Conservation (phyloP, 768 basidiomycete species). For the Tricholoma saponaceum region DNA sequence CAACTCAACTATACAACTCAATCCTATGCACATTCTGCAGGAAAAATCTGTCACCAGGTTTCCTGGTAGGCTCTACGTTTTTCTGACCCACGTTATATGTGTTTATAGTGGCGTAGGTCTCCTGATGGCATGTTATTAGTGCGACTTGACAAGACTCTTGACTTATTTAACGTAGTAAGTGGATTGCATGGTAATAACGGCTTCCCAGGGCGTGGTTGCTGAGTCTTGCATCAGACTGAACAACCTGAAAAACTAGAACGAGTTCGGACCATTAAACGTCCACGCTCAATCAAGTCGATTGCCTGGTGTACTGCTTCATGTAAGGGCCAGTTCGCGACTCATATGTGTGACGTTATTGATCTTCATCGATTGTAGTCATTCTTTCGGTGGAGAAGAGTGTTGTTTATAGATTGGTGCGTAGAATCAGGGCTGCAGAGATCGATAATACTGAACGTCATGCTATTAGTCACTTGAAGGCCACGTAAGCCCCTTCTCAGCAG, state of each 20-base stretch:
- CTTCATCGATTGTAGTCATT: not conserved
- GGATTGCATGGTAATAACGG: not conserved
- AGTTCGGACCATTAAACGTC: slow-evolving; percentile 6
- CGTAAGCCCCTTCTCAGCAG: not conserved
- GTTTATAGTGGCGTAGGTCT: not conserved
- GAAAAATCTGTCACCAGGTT: not conserved
- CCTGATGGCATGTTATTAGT: slow-evolving; percentile 4
- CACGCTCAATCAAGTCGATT: slow-evolving; percentile 7
- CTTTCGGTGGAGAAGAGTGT: slow-evolving; percentile 10
- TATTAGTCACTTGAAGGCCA: not conserved
- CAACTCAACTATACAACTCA: not conserved
- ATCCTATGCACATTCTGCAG: not conserved
- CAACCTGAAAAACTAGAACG: not conserved
- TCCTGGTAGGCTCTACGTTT: not conserved
- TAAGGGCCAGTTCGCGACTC: not conserved
- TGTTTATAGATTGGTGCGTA: slow-evolving; percentile 11
- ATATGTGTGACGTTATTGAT: not conserved
- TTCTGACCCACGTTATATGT: not conserved
- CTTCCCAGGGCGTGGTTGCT: not conserved
- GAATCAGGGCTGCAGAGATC: not conserved
- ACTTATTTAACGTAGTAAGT: slow-evolving; percentile 7
- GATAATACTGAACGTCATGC: not conserved
- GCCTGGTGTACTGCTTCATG: slow-evolving; percentile 2
- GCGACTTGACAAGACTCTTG: slow-evolving; percentile 7
- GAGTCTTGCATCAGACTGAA: not conserved